These are phyloP conservation scores for Phytophthora constricta DNA, from an alignment of 352 stramenopile species.

Conservation along the genomic window DNA sequence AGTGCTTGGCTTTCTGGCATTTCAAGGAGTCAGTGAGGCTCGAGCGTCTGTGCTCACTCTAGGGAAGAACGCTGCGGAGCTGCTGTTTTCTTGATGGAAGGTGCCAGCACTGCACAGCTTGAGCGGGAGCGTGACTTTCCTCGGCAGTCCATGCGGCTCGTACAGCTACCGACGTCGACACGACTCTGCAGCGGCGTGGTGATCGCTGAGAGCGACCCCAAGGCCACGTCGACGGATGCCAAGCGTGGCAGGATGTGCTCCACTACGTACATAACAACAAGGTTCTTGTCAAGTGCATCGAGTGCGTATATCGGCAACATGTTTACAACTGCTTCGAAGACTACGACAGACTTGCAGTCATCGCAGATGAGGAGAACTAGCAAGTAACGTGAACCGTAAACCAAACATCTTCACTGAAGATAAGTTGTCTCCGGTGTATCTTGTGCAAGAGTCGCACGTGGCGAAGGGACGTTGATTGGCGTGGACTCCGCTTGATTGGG, in stretches of 20 bases:
- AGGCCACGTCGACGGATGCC: conserved; percentile 82
- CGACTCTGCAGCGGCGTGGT: conserved; percentile 52
- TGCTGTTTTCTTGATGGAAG: conserved; percentile 65
- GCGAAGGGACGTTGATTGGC: conserved; percentile 10
- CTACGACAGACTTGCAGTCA: conserved; percentile 72
- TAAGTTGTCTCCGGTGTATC: too few species aligned
- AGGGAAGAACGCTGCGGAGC: conserved; percentile 52
- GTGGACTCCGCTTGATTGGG: too few species aligned
- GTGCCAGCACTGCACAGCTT: conserved; percentile 59
- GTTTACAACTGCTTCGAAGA: conserved; percentile 92
- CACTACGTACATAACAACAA: conserved; percentile 85
- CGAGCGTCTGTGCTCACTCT: conserved; percentile 75
- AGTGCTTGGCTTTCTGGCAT: conserved; percentile 88
- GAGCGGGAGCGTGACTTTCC: conserved; percentile 45
- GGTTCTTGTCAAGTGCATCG: conserved; percentile 93
- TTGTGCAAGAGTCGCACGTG: conserved; percentile 36
- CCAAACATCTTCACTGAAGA: background rate
- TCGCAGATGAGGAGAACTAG: conserved; percentile 10
- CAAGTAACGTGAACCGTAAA: background rate
- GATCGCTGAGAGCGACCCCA: conserved; percentile 25
- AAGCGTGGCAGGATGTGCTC: conserved; percentile 91
- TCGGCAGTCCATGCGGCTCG: conserved; percentile 76
- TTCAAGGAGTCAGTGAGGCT: conserved; percentile 47
- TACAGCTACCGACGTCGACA: conserved; percentile 58
- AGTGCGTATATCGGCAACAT: conserved; percentile 92